Evolutionary conservation across 495 filamentous ascomycete species (phyloP), one percentile per base, ranked within the genome.

Genomic region (Penicillium waksmanii): DNA sequence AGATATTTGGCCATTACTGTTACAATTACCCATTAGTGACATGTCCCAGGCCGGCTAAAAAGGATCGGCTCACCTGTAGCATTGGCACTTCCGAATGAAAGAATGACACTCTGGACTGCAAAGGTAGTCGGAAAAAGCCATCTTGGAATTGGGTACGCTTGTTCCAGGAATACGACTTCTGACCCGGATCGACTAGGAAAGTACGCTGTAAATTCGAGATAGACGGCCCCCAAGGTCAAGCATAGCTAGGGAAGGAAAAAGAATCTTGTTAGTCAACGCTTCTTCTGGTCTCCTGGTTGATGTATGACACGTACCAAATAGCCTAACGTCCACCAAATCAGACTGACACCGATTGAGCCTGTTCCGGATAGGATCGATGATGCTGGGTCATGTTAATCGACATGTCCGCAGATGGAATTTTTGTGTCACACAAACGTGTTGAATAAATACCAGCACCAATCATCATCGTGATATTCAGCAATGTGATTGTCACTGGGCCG

Each of bases 401-500:
- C 8, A 4, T 13, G 36, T 5, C 0, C 1, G 36, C 11, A 13
- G 15, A 38, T 12, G 4, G 8, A 17, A 27, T 21, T 2, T 15
- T 5, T 48, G 5, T 31, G 11, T 19, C 10, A 10, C 40, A 44
- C 53, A 31, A 17, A 56, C 54, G 82, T 21, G 82, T 83, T 11
- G 79, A 82, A 67, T 78, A 85, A 11, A 85, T 76, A 7, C 82
- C 82, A 0, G 82, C 83, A 2, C 83, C 83, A 57, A 85, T 79
- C 81, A 85, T 85, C 66, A 79, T 77, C 56, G 77, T 80, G 15
- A 86, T 63, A 50, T 84, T 85, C 3, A 86, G 71, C 55, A 84
- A 84, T 42, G 83, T 73, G 42, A 82, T 80, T 17, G 81, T 83
- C 48, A 80, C 53, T 13, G 73, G 70, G 2, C 78, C 80, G 23